Evolutionary conservation across 371 early-diverging fungal genomes (phyloP).

Genomic region (Rozella allomycis): DNA sequence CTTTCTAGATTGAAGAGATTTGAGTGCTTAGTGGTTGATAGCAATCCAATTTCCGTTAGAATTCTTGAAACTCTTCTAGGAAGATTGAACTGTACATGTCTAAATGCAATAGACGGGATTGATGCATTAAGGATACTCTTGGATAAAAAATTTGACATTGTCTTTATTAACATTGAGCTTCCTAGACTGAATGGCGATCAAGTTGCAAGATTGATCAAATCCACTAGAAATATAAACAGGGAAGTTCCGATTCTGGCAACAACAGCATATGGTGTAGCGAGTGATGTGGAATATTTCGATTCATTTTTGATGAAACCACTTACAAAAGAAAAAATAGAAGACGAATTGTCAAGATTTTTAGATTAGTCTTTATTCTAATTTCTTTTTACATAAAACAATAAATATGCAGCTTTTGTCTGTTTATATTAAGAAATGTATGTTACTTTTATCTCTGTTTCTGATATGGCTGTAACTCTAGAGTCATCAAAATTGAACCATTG

Average conservation of each 20-base stretch:
- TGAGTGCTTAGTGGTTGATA: conserved; percentile 48
- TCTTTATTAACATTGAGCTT: conserved; percentile 59
- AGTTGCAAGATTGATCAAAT: conserved; percentile 80
- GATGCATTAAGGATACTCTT: conserved; percentile 74
- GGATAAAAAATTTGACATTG: conserved; percentile 68
- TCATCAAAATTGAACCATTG: conserved; percentile 89
- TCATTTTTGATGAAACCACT: no score
- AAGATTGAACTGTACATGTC: conserved; percentile 46
- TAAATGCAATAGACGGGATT: conserved; percentile 63
- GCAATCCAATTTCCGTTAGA: conserved; percentile 67
- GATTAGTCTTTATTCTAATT: not conserved
- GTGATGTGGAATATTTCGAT: no score
- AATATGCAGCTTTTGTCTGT: conserved; percentile 26
- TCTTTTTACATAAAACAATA: conserved; percentile 24
- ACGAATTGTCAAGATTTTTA: no score
- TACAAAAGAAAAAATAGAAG: no score
- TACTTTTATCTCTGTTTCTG: conserved; percentile 39
- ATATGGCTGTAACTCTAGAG: conserved; percentile 44
- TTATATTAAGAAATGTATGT: conserved; percentile 1
- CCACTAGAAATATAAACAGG: conserved; percentile 54
- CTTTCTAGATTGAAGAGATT: not conserved
- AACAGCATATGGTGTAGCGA: conserved; percentile 49
- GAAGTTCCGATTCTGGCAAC: conserved; percentile 49
- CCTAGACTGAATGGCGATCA: conserved; percentile 63
- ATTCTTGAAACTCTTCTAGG: conserved; percentile 61